Evolutionary conservation across 805 yeast species (phyloP), one percentile per base, ranked within the genome.

Genomic region (Suhomyces sp.): DNA sequence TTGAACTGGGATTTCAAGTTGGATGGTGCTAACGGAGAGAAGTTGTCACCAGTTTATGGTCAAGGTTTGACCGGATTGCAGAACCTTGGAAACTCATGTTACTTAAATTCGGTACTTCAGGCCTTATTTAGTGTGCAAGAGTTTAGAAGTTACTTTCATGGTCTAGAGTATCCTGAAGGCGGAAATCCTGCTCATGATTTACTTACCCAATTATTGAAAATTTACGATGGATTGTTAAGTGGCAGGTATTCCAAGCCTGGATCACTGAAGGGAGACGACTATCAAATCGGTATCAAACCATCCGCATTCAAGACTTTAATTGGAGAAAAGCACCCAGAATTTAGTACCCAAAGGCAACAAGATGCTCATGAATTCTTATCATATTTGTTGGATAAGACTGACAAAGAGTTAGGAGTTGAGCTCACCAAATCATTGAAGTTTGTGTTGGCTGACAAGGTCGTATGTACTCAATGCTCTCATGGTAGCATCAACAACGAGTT

Each of bases 11-110:
- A 91, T 44, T 93, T 93, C 62, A 77, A 79, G 41, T 76, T 90
- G 76, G 80, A 79, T 11, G 80, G 81, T 33, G 76, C 79, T 1
- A 67, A 78, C 41, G 96, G 96, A 23, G 76, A 73, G 28, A 72
- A 72, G 30, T 63, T 84, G 35, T 50, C 57, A 9, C 86, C 87
- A 2, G 65, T 91, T 1, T 79, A 72, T 54, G 98, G 98, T 0
- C 67, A 79, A 5, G 85, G 79, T 0, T 65, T 84, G 20, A 86
- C 95, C 0, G 99, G 98, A 0, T 62, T 93, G 54, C 79, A 83
- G 48, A 93, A 93, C 53, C 63, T 93, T 44, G 98, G 98, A 2
- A 93, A 93, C 51, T 83, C 96, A 0, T 93, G 98, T 61, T 93
- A 93, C 54, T 49, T 93, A 42, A 84, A 88, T 31, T 83, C 95